Conservation (phyloP, 176 grass and related monocot species). For the Lolium rigidum region DNA sequence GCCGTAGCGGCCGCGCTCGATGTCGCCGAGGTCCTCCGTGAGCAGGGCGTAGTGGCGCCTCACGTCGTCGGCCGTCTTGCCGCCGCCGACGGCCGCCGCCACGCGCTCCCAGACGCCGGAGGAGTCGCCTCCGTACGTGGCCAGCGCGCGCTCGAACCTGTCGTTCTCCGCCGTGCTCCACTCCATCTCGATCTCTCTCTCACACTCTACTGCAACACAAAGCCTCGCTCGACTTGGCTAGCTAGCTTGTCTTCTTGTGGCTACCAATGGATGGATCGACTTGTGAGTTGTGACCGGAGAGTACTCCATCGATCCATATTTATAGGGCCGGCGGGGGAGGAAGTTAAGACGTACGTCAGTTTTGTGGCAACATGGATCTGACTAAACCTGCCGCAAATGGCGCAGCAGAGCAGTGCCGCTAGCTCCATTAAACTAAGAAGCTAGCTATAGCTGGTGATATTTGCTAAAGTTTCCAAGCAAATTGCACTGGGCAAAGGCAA, state of each 20-base stretch:
- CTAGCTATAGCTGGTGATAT: neutral
- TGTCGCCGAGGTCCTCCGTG: slow-evolving; percentile 40
- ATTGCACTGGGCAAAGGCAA: slow-evolving; percentile 20
- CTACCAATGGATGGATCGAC: slow-evolving; percentile 1
- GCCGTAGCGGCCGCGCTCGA: slow-evolving; percentile 48
- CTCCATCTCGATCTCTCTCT: slow-evolving; percentile 20
- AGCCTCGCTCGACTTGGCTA: neutral
- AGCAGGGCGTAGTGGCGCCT: slow-evolving; percentile 55
- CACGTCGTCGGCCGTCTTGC: slow-evolving; percentile 64
- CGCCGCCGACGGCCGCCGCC: slow-evolving; percentile 52
- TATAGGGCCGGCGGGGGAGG: slow-evolving; percentile 36
- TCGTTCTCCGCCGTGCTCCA: slow-evolving; percentile 60
- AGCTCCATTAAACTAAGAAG: slow-evolving; percentile 31
- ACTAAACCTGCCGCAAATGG: slow-evolving; percentile 32
- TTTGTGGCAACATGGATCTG: slow-evolving; percentile 31
- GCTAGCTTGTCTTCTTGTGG: slow-evolving; percentile 1
- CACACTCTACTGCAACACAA: neutral
- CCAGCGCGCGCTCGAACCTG: slow-evolving; percentile 62
- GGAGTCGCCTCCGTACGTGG: slow-evolving; percentile 47
- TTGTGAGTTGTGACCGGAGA: neutral
- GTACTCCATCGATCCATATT: neutral
- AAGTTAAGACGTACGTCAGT: neutral
- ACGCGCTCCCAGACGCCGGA: slow-evolving; percentile 59
- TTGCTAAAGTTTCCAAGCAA: slow-evolving; percentile 45
- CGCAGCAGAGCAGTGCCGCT: neutral